A percentile compares a stretch with the other conserved stretches of the same genome.
These are phyloP conservation scores for Citrullus mucosospermus DNA, from an alignment of 306 rosid genomes.

Conservation along the genomic window DNA sequence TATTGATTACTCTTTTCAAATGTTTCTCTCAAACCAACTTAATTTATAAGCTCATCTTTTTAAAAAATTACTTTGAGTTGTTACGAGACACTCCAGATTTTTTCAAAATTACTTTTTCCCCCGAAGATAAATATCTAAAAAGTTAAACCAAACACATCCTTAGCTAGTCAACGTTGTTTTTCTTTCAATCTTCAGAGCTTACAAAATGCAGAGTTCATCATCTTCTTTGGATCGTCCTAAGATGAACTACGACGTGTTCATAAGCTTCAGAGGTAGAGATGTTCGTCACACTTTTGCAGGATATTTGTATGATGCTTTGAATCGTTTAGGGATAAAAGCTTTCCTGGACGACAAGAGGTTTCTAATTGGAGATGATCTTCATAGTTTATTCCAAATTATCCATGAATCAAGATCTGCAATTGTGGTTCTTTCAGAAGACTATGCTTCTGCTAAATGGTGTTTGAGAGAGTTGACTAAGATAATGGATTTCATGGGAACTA, in stretches of 20 bases:
- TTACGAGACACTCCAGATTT: too few species aligned
- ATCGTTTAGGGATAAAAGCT: neutral
- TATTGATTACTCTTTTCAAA: too few species aligned
- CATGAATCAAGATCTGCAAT: neutral
- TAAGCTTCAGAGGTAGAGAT: neutral
- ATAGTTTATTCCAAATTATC: neutral
- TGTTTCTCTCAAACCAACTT: too few species aligned
- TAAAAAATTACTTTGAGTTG: too few species aligned
- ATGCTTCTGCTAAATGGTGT: neutral
- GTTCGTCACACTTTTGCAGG: neutral
- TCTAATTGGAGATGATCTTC: neutral
- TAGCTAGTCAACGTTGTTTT: neutral
- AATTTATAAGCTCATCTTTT: too few species aligned
- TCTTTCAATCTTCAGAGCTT: neutral
- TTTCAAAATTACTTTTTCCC: too few species aligned
- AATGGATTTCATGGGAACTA: neutral
- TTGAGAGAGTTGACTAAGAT: neutral
- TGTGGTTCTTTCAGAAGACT: neutral
- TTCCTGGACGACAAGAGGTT: neutral
- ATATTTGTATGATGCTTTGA: neutral
- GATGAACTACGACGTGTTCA: neutral
- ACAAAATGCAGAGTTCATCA: neutral
- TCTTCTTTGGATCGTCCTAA: neutral
- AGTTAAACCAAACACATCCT: too few species aligned
- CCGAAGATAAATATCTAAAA: too few species aligned